phyloP scores from a whole-genome alignment of 192 early-diverging fungal genomes.

The Bifiguratus adelaidae region DNA sequence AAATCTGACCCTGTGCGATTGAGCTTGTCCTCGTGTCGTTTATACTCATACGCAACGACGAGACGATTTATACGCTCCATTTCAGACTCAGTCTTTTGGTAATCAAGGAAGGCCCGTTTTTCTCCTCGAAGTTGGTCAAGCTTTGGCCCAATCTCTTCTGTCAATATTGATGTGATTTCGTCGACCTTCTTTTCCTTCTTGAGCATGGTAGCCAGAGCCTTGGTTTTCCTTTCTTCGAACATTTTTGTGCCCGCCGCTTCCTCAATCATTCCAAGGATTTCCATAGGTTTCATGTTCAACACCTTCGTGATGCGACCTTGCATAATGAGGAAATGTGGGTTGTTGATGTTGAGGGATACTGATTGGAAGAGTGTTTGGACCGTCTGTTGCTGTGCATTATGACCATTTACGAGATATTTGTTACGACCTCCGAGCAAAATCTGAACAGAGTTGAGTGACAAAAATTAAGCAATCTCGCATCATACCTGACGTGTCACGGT shows the following conservation, averaged over 20 bases:
- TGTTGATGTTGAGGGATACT: conserved; percentile 97
- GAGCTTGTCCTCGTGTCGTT: conserved; percentile 43
- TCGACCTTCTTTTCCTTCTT: conserved; percentile 96
- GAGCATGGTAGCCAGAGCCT: conserved; percentile 84
- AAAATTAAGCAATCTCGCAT: background rate
- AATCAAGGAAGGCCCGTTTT: conserved; percentile 85
- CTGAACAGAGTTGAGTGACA: conserved; percentile 12
- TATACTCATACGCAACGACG: conserved; percentile 78
- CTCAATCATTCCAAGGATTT: conserved; percentile 97
- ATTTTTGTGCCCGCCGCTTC: conserved; percentile 98
- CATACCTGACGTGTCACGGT: conserved; percentile 92
- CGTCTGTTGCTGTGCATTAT: conserved; percentile 77
- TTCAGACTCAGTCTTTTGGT: conserved; percentile 85
- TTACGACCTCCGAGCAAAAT: conserved; percentile 83
- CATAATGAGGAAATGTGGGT: conserved; percentile 99
- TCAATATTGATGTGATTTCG: conserved; percentile 77
- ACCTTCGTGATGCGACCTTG: conserved; percentile 99
- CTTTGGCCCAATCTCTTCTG: conserved; percentile 87
- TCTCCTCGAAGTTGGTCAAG: conserved; percentile 80
- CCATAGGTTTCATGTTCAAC: conserved; percentile 96
- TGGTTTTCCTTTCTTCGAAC: conserved; percentile 97
- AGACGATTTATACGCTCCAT: conserved; percentile 74
- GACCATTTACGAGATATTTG: conserved; percentile 97
- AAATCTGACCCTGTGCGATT: conserved; percentile 22
- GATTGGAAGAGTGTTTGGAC: conserved; percentile 93